Evolutionary conservation across 1,284 basidiomycete genomes (phyloP).

Genomic region (Ustanciosporium gigantosporum): DNA sequence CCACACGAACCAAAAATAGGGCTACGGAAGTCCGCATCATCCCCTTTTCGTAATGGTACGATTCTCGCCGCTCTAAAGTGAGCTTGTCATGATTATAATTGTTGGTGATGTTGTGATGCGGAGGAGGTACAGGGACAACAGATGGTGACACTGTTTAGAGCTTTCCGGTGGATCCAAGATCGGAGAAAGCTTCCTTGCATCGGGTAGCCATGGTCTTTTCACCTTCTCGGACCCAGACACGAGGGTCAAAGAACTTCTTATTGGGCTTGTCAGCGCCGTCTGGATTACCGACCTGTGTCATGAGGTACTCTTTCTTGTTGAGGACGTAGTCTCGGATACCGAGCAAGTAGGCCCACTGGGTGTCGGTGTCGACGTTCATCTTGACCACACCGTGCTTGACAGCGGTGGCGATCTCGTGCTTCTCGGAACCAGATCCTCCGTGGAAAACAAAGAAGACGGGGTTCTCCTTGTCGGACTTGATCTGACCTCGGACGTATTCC

Average conservation of each 20-base stretch:
- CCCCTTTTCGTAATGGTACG: too few relatives aligned
- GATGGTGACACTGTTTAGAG: conserved; percentile 34
- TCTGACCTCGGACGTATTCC: conserved; percentile 73
- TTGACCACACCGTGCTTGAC: conserved; percentile 76
- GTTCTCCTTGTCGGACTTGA: conserved; percentile 67
- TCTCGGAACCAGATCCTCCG: conserved; percentile 95
- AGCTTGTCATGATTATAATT: too few relatives aligned
- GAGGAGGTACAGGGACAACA: too few relatives aligned
- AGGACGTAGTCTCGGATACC: conserved; percentile 70
- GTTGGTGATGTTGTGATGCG: too few relatives aligned
- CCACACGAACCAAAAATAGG: too few relatives aligned
- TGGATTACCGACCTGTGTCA: conserved; percentile 60
- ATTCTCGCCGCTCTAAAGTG: too few relatives aligned
- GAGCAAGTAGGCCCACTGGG: conserved; percentile 85
- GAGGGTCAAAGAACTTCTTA: conserved; percentile 63
- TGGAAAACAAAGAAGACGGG: conserved; percentile 97
- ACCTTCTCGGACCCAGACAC: conserved; percentile 97
- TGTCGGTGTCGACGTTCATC: conserved; percentile 68
- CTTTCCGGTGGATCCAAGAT: conserved; percentile 69
- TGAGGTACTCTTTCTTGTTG: conserved; percentile 61
- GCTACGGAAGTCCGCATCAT: too few relatives aligned
- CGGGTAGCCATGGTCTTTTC: conserved; percentile 89
- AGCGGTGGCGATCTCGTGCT: conserved; percentile 92
- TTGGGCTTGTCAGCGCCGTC: conserved; percentile 60
- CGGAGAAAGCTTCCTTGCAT: conserved; percentile 86